These are phyloP conservation scores for Fraxinus greggii DNA, from an alignment of 305 asterid genomes.

Conservation along the genomic window DNA sequence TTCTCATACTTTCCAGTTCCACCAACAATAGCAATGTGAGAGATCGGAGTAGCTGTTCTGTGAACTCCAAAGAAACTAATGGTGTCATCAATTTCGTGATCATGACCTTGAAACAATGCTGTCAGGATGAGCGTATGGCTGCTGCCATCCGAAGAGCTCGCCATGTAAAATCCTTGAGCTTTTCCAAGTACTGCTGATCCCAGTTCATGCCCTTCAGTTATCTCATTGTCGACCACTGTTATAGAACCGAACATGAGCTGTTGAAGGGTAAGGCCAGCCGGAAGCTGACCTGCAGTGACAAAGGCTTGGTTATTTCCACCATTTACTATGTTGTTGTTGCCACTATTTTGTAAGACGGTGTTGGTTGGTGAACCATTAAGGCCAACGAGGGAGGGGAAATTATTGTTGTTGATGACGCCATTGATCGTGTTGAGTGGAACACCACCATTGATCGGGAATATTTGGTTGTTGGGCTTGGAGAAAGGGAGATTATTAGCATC, in stretches of 20 bases:
- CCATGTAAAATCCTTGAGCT: constrained; percentile 41
- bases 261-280: constrained; percentile 33
- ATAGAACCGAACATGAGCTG: constrained; percentile 38
- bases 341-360: background rate
- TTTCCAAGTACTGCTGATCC: constrained; percentile 32
- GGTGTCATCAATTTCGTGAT: constrained; percentile 21
- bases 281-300: constrained; percentile 18
- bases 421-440: constrained; percentile 11
- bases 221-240: constrained; percentile 30
- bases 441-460: background rate
- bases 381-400: background rate
- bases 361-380: constrained; percentile 3
- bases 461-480: constrained; percentile 7
- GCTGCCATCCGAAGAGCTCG: constrained; percentile 33
- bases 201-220: constrained; percentile 15
- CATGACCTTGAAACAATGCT: constrained; percentile 19
- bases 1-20: constrained; percentile 37
- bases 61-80: constrained; percentile 42
- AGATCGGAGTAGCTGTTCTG: constrained; percentile 27
- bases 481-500: background rate
- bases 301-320: constrained; percentile 6
- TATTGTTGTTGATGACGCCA: background rate
- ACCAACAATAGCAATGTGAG: constrained; percentile 44
- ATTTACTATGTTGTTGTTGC: background rate
- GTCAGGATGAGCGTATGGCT: constrained; percentile 41